Base-by-base conservation (phyloP, 2,329 filamentous ascomycete genomes). In the Teratosphaeria nubilosa region DNA sequence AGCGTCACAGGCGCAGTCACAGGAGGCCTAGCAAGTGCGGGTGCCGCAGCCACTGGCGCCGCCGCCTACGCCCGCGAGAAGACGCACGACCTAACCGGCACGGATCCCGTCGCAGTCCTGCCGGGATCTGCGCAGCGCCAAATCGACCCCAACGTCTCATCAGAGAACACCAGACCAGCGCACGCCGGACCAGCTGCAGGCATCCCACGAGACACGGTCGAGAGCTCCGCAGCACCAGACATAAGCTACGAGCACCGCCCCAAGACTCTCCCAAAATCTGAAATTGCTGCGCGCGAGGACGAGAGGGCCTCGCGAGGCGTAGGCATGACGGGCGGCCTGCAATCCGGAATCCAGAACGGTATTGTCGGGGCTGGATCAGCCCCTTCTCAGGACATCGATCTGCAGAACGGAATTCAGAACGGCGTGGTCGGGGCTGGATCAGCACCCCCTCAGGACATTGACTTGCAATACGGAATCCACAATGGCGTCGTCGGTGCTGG, bases 221-320 rank as follows among this genome's bases (percentile, higher is more conserved):
- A 79, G 67, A 78, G 77, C 60, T 86, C 88, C 10, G 90, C 94
- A 74, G 89, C 89, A 31, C 82, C 87, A 34, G 81, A 82, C 57
- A 86, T 85, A 72, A 77, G 83, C 1, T 79, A 80, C 57, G 87
- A 85, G n/a, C 87, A 94, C 6, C 75, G 81, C 62, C 88, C 91
- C 66, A 94, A 94, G 82, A 83, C 82, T 71, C 80, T 78, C 73
- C 82, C 30, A 87, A 95, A 75, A 78, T 95, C 7, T 77, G 91
- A 54, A 79, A 83, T 63, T 82, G 87, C 71, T 79, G 74, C 45
- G 64, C 73, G 64, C 69, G 71, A 54, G 68, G 69, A 5, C 64
- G 76, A 57, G 73, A 73, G 55, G 64, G 70, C 54, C 76, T 76
- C 34, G 13, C 7, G 16, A 25, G 24, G 11, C 13, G 14, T 30